phyloP scores from a whole-genome alignment of 1,284 basidiomycete genomes.

The Anthracocystis walkeri region DNA sequence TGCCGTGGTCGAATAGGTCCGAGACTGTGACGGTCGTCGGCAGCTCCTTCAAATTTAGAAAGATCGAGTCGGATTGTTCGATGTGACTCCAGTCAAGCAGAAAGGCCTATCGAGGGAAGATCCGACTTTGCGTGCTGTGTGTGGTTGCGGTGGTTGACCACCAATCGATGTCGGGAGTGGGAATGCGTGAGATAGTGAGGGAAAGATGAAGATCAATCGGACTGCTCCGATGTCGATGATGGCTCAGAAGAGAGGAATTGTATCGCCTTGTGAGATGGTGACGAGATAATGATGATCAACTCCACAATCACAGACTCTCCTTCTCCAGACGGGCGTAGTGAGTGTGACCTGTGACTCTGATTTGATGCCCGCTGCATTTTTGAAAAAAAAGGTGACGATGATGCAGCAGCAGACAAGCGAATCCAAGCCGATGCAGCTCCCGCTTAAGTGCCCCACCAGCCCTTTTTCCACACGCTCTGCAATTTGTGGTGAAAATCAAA shows the following conservation, averaged over 20 bases:
- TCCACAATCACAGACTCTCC: slow-evolving; percentile 8
- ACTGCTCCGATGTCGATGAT: slow-evolving; percentile 26
- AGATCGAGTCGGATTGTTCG: neutral
- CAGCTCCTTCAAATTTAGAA: neutral
- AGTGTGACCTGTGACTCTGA: slow-evolving; percentile 16
- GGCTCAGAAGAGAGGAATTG: slow-evolving; percentile 3
- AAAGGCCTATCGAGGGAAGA: slow-evolving; percentile 1
- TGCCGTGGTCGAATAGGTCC: neutral
- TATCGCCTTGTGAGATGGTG: neutral
- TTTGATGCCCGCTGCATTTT: neutral
- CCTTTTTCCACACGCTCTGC: neutral
- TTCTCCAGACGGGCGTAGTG: too few species aligned
- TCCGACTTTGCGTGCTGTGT: slow-evolving; percentile 1
- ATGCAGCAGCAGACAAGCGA: neutral
- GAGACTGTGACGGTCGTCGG: neutral
- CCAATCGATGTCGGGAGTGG: neutral
- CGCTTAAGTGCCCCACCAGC: neutral
- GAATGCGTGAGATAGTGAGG: neutral
- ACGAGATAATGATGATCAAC: slow-evolving; percentile 1
- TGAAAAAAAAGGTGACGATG: neutral
- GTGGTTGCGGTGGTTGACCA: neutral
- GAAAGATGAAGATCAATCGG: slow-evolving; percentile 3
- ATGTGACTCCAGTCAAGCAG: slow-evolving; percentile 12
- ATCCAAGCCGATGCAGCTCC: slow-evolving; percentile 1
- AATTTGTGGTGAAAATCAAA: neutral